phyloP scores from a whole-genome alignment of 139 green algal genomes.

The Nannochloris sp. region DNA sequence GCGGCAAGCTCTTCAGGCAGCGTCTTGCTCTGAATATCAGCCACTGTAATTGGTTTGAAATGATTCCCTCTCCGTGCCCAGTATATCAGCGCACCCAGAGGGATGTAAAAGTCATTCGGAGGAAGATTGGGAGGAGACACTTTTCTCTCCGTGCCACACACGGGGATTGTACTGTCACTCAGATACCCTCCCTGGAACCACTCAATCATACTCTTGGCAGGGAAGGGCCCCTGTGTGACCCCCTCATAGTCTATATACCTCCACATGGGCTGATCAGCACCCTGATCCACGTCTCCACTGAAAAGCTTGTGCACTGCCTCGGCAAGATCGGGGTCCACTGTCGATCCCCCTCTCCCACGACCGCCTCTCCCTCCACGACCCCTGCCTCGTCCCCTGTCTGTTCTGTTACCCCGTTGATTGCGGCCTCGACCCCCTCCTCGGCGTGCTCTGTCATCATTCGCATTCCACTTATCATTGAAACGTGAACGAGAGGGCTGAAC shows the following conservation, averaged over 20 bases:
- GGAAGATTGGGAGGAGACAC: slow-evolving; percentile 36
- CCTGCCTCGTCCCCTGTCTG: background rate
- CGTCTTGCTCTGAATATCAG: slow-evolving; percentile 13
- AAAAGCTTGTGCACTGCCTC: slow-evolving; percentile 21
- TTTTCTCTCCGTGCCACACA: slow-evolving; percentile 36
- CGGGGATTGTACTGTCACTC: slow-evolving; percentile 11
- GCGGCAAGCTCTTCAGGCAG: slow-evolving; percentile 11
- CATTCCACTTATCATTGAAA: background rate
- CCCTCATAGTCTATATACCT: slow-evolving; percentile 33
- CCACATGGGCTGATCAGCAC: slow-evolving; percentile 35
- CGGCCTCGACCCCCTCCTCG: background rate
- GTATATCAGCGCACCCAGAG: slow-evolving; percentile 17
- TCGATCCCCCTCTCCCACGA: slow-evolving; percentile 1
- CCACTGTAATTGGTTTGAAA: slow-evolving; percentile 13
- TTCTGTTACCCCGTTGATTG: background rate
- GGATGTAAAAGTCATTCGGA: slow-evolving; percentile 23
- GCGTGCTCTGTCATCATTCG: background rate
- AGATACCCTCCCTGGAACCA: slow-evolving; percentile 28
- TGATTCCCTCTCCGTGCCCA: slow-evolving; percentile 10
- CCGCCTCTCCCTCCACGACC: slow-evolving; percentile 7
- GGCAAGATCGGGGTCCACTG: background rate
- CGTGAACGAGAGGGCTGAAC: background rate
- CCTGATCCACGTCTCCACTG: slow-evolving; percentile 17
- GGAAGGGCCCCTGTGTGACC: slow-evolving; percentile 36
- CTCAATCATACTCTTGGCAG: slow-evolving; percentile 23